A percentile compares a stretch with the other conserved stretches of the same genome.
Evolutionary conservation across 257 asterid species (phyloP).

Genomic region (Cynanchum wilfordii): DNA sequence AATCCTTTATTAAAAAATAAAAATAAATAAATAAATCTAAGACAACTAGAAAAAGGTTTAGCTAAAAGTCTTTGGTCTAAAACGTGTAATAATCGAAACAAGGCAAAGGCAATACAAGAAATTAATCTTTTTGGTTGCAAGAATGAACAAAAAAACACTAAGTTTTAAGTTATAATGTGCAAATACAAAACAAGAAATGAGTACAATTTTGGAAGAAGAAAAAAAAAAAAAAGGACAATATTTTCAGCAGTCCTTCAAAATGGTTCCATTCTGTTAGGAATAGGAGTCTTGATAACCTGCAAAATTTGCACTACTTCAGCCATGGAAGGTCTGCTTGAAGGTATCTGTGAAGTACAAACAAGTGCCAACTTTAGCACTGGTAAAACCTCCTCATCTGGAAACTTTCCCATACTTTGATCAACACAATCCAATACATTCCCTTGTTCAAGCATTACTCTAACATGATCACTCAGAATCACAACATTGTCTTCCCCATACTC

Average conservation of each 20-base stretch:
- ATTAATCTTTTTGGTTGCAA: background rate
- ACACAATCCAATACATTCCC: conserved; percentile 76
- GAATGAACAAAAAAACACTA: background rate
- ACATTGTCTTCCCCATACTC: conserved; percentile 90
- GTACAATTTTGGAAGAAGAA: background rate
- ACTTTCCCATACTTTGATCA: conserved; percentile 60
- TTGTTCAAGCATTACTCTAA: conserved; percentile 64
- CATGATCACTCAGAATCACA: conserved; percentile 70
- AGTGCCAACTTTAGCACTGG: conserved; percentile 78
- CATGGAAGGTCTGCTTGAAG: conserved; percentile 97
- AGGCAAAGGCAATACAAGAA: too few species aligned
- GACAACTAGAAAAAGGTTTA: too few species aligned
- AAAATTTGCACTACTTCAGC: conserved; percentile 89
- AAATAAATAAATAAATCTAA: too few species aligned
- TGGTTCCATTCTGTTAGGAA: conserved; percentile 49
- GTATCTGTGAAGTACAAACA: conserved; percentile 92
- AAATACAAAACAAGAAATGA: conserved; percentile 5
- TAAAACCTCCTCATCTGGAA: conserved; percentile 75
- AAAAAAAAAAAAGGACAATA: background rate
- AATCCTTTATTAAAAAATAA: too few species aligned
- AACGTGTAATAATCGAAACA: too few species aligned
- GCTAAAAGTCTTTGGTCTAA: too few species aligned
- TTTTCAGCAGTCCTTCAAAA: conserved; percentile 16
- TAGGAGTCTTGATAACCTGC: conserved; percentile 78
- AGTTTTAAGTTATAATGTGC: background rate